These are phyloP conservation scores for Nematodospora anomalae DNA, from an alignment of 1,139 yeast genomes.

Conservation along the genomic window DNA sequence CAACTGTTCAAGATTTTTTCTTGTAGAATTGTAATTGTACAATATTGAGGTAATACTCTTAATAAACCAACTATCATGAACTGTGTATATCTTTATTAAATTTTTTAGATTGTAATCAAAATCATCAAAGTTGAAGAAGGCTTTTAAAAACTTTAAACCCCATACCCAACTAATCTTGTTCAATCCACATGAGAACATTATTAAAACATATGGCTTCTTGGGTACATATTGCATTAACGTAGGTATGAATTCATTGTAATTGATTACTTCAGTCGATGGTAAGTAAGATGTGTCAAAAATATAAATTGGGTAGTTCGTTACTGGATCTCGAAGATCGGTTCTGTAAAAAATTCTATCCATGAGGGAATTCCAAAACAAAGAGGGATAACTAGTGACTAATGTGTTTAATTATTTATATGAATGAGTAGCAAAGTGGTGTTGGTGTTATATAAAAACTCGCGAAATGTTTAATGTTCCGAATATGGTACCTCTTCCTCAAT, in stretches of 20 bases:
- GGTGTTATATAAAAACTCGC: no score
- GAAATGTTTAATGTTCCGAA: no score
- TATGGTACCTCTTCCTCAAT: no score
- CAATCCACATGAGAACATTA: conserved; percentile 81
- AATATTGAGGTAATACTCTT: conserved; percentile 76
- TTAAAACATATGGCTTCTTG: conserved; percentile 55
- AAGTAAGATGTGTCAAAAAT: conserved; percentile 76
- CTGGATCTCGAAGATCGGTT: conserved; percentile 59
- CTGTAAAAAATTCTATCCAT: conserved; percentile 60
- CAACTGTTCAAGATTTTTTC: conserved; percentile 29
- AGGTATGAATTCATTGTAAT: conserved; percentile 42
- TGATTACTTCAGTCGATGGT: conserved; percentile 53
- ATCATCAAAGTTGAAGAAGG: conserved; percentile 51
- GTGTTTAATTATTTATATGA: no score
- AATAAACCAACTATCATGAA: conserved; percentile 91
- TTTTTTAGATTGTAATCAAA: conserved; percentile 42
- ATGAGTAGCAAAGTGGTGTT: no score
- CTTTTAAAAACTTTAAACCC: conserved; percentile 72
- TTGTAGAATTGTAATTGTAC: conserved; percentile 47
- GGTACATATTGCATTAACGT: conserved; percentile 51
- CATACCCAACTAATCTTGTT: conserved; percentile 70
- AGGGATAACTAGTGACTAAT: no score
- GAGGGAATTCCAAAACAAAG: no score
- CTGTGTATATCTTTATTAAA: conserved; percentile 67
- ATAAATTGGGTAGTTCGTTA: conserved; percentile 62